Evolutionary conservation across 2,329 filamentous ascomycete species (phyloP).

Genomic region (Aureobasidium sp.): DNA sequence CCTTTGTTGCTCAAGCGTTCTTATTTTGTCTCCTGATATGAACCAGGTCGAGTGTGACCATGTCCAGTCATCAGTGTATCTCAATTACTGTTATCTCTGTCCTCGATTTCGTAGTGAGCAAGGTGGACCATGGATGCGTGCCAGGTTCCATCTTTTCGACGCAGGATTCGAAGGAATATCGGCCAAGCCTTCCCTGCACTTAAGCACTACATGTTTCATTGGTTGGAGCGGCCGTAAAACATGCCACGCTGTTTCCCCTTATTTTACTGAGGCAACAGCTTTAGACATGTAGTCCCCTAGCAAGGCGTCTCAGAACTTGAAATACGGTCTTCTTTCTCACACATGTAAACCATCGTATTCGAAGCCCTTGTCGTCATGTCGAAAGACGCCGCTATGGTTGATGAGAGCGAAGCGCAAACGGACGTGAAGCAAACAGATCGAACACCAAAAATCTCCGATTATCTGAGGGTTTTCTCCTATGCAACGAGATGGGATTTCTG

Average conservation of each 20-base stretch:
- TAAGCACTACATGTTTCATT: neutral
- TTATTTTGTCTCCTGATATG: neutral
- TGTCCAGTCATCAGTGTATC: neutral
- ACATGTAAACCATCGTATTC: neutral
- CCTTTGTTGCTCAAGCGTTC: neutral
- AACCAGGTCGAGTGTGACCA: neutral
- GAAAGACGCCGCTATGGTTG: neutral
- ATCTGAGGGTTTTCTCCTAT: slow-evolving; percentile 1
- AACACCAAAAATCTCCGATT: neutral
- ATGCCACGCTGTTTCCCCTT: neutral
- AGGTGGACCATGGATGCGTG: neutral
- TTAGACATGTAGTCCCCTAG: no score
- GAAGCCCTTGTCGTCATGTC: neutral
- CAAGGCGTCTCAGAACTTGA: no score
- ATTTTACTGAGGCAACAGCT: neutral
- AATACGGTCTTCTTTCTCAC: neutral
- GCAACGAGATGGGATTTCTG: neutral
- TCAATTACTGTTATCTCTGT: neutral
- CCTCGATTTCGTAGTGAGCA: neutral
- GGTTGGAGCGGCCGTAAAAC: neutral
- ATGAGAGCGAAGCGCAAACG: neutral
- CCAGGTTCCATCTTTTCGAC: neutral
- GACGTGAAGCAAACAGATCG: neutral
- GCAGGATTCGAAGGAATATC: neutral
- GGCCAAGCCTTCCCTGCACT: neutral